Conservation (phyloP, 2,329 filamentous ascomycete species). For the Thelonectria olida region DNA sequence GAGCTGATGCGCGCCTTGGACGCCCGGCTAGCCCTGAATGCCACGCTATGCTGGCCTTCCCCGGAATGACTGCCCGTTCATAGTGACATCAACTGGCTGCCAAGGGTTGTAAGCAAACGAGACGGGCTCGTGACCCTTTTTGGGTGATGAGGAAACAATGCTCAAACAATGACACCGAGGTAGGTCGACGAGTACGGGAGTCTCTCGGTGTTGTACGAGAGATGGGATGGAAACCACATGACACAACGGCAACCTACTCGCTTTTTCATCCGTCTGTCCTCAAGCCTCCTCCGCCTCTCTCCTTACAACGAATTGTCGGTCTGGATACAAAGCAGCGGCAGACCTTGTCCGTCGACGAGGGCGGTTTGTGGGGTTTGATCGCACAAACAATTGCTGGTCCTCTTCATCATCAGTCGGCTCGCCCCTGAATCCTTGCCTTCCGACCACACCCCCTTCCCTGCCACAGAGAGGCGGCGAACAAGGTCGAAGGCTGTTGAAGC, state of each 20-base stretch:
- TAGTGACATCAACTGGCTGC: slow-evolving; percentile 27
- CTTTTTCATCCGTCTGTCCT: too few relatives aligned
- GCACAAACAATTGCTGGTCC: too few relatives aligned
- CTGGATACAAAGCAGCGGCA: slow-evolving; percentile 3
- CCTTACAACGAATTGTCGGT: too few relatives aligned
- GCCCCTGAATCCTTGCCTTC: slow-evolving; percentile 4
- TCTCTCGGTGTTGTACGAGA: too few relatives aligned
- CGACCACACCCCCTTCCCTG: not conserved
- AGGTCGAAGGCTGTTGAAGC: too few relatives aligned
- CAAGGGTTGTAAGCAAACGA: slow-evolving; percentile 18
- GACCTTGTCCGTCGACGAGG: too few relatives aligned
- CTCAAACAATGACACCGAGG: too few relatives aligned
- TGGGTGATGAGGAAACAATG: not conserved
- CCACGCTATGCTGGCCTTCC: slow-evolving; percentile 19
- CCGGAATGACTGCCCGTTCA: slow-evolving; percentile 26
- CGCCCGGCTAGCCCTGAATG: slow-evolving; percentile 1
- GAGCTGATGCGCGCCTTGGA: slow-evolving; percentile 2
- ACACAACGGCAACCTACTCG: too few relatives aligned
- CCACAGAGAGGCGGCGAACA: slow-evolving; percentile 5
- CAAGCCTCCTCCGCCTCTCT: too few relatives aligned
- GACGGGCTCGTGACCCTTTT: slow-evolving; percentile 32
- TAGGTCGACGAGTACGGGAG: too few relatives aligned
- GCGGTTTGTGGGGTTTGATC: too few relatives aligned
- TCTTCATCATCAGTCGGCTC: not conserved
- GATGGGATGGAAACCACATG: too few relatives aligned